Conservation (phyloP, 345 rosid species). For the Dimocarpus longan region DNA sequence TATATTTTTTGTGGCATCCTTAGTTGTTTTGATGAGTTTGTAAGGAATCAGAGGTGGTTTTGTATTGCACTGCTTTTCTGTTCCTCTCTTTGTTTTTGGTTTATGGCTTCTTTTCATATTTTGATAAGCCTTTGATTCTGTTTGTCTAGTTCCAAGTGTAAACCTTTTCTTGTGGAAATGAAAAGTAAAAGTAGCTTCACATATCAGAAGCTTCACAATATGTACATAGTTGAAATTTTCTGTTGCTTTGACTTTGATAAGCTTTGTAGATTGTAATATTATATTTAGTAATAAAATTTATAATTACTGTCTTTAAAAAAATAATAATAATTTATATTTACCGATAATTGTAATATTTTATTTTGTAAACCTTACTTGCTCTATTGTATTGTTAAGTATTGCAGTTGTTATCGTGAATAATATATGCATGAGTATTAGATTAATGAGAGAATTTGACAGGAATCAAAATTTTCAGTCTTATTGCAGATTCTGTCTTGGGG, state of each 20-base stretch:
- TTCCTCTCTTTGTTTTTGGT: not conserved
- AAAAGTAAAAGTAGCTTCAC: not conserved
- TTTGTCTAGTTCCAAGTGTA: slow-evolving; percentile 5
- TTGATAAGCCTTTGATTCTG: not conserved
- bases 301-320: too few relatives aligned
- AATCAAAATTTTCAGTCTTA: slow-evolving; percentile 45
- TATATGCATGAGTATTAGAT: not conserved
- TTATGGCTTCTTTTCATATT: slow-evolving; percentile 3
- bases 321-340: too few relatives aligned
- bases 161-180: slow-evolving; percentile 4
- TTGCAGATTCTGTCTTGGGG: slow-evolving; percentile 90
- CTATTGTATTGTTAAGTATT: not conserved
- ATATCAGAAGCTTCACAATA: slow-evolving; percentile 7
- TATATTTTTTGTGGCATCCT: not conserved
- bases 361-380: too few relatives aligned
- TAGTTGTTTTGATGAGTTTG: not conserved
- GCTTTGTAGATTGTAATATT: not conserved
- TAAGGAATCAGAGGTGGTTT: not conserved
- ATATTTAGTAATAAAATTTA: too few relatives aligned
- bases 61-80: not conserved
- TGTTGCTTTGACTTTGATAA: not conserved
- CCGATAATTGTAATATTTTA: too few relatives aligned
- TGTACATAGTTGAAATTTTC: not conserved
- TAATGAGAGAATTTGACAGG: slow-evolving; percentile 10
- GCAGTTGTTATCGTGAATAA: not conserved